phyloP scores from a whole-genome alignment of 176 grass and related monocot species.

The Saccharum spontaneum region DNA sequence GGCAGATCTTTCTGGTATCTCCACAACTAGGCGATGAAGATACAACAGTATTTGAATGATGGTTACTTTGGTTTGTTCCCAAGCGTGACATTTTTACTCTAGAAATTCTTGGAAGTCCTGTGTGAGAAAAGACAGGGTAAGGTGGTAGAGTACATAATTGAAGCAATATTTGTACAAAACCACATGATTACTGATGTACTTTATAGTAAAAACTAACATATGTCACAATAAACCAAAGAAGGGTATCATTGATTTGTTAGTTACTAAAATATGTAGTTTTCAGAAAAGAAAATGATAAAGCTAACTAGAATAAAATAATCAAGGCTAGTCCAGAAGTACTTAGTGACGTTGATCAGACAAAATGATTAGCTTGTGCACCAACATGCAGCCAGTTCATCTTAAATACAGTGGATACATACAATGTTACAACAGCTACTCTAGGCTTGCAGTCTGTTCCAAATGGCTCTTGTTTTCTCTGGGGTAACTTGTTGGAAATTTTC shows the following conservation, averaged over 20 bases:
- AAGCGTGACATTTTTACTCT: slow-evolving; percentile 29
- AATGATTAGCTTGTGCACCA: neutral
- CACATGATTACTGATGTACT: neutral
- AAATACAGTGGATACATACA: neutral
- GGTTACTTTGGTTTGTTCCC: slow-evolving; percentile 22
- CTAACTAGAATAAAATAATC: neutral
- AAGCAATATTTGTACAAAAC: neutral
- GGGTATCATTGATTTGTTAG: neutral
- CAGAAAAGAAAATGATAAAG: neutral
- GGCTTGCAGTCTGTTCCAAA: neutral
- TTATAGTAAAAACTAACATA: neutral
- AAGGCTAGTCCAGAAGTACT: neutral
- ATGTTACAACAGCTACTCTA: neutral
- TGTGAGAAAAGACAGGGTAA: slow-evolving; percentile 23
- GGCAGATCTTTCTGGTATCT: slow-evolving; percentile 33
- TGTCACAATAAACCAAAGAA: neutral
- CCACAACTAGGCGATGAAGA: slow-evolving; percentile 17
- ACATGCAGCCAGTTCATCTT: neutral
- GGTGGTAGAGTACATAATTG: neutral
- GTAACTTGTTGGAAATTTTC: neutral
- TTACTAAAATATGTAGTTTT: neutral
- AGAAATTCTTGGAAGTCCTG: slow-evolving; percentile 31
- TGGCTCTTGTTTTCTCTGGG: neutral
- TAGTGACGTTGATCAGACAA: neutral
- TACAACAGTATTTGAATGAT: neutral